Base-by-base conservation (phyloP, 2,329 filamentous ascomycete genomes). In the Phoma herbarum region DNA sequence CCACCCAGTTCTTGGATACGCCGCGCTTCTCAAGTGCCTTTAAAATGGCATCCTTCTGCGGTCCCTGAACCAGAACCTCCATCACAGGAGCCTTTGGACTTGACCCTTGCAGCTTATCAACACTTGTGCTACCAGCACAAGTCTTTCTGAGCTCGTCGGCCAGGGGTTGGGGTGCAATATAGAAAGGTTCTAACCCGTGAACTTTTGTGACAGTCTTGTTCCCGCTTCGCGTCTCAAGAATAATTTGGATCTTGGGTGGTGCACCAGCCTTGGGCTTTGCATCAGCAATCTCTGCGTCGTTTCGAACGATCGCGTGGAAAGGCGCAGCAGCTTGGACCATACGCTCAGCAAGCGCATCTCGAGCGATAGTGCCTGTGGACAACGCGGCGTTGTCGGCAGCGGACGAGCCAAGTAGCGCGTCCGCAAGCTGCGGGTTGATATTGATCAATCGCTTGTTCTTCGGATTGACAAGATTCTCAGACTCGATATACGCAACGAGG, bases 41-140 rank as follows among this genome's bases (percentile, higher is more conserved):
- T 45, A 87, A 78, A 18, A 90, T 80, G 16, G 83, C 84, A 60
- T 85, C 84, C 56, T 83, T 84, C 77, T 90, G 88, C 59, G 88
- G 86, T 1, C 88, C 88, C 68, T 90, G 88, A 3, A 90, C 82
- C 77, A 89, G 81, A 20, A 90, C 83, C 72, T 90, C 88, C 83
- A 89, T 84, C 2, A 88, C 78, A 0, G 86, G 86, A 65, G 84
- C 85, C 65, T 87, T 85, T 9, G 86, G 86, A 60, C 82, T 82
- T 18, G 81, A 83, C 3, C 88, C 88, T 44, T 82, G 81, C 29
- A 88, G 77, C 64, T 86, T 84, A 31, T 85, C 82, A 1, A 90
- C 85, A 59, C 85, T 88, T 12, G 87, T 88, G 57, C 84, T 86
- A n/a, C 88, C 87, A 2, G 88, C 88, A 70, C 88, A 90, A 29